These are phyloP conservation scores for Candida ulmi DNA, from an alignment of 805 yeast genomes.

Conservation along the genomic window DNA sequence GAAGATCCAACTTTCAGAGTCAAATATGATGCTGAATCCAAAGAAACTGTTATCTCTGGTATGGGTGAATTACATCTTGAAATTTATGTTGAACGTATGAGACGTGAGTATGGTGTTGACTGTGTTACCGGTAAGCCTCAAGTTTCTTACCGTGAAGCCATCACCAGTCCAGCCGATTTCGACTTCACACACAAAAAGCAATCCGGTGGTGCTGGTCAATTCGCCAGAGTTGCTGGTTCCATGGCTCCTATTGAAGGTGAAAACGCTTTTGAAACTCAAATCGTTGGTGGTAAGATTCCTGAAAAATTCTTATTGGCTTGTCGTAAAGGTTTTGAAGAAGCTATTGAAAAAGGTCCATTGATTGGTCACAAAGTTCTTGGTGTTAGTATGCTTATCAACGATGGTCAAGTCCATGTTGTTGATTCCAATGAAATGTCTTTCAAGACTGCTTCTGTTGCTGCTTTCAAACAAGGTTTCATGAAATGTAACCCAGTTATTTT, in stretches of 20 bases:
- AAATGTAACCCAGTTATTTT: conserved; percentile 80
- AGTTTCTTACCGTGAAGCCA: conserved; percentile 95
- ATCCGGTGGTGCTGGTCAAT: conserved; percentile 99
- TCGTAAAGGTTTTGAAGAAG: conserved; percentile 92
- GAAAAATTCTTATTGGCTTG: conserved; percentile 93
- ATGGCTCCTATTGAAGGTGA: conserved; percentile 59
- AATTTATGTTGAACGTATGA: conserved; percentile 97
- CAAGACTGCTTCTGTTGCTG: conserved; percentile 86
- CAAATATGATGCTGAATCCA: conserved; percentile 80
- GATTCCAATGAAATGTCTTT: conserved; percentile 96
- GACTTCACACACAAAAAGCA: conserved; percentile 97
- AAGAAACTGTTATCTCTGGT: conserved; percentile 92
- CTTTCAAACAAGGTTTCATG: conserved; percentile 87
- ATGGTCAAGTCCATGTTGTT: conserved; percentile 96
- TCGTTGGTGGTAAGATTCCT: conserved; percentile 96
- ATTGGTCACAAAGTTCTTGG: conserved; percentile 93
- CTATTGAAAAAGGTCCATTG: conserved; percentile 93
- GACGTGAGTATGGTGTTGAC: conserved; percentile 93
- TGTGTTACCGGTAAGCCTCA: conserved; percentile 96
- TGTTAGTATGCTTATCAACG: conserved; percentile 87
- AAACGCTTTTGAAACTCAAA: conserved; percentile 76
- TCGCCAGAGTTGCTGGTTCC: conserved; percentile 90
- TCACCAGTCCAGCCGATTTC: conserved; percentile 64
- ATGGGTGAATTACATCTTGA: conserved; percentile 98
- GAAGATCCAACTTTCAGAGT: conserved; percentile 99